A percentile compares a stretch with the other conserved stretches of the same genome.
Conservation (phyloP, 345 rosid genomes). For the Geranium rotundifolium region DNA sequence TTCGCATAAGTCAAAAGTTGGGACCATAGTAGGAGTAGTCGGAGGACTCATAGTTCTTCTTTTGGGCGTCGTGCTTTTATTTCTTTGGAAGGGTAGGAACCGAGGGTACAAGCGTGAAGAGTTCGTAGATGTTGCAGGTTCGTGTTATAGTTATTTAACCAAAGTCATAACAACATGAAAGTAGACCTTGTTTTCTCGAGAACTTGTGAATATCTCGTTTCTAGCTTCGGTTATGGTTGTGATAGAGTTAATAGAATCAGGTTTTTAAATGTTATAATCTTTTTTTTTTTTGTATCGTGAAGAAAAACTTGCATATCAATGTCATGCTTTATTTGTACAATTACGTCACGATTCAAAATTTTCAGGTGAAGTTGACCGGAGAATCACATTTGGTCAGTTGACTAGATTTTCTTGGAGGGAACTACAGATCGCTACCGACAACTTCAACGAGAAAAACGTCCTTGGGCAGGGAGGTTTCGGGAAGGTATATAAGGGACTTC, state of each 20-base stretch:
- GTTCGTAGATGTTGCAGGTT: constrained; percentile 93
- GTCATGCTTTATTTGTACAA: no score
- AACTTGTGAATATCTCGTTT: no score
- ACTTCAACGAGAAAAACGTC: constrained; percentile 68
- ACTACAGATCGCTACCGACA: constrained; percentile 80
- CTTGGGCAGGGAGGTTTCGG: constrained; percentile 98
- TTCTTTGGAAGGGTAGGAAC: constrained; percentile 47
- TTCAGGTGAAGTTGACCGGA: constrained; percentile 86
- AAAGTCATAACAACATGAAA: no score
- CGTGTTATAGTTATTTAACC: constrained; percentile 5
- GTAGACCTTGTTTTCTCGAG: no score
- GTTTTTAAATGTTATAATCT: no score
- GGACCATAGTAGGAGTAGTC: constrained; percentile 57
- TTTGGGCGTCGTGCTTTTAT: constrained; percentile 44
- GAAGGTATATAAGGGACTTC: constrained; percentile 87
- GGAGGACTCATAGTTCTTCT: constrained; percentile 46
- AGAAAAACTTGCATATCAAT: no score
- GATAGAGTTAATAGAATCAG: no score
- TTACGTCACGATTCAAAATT: no score
- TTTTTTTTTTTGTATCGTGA: no score
- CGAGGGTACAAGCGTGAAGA: constrained; percentile 64
- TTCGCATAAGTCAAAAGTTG: constrained; percentile 54
- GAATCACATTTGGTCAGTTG: constrained; percentile 89
- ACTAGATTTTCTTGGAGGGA: constrained; percentile 92
- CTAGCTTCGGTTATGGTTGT: no score